Conservation (phyloP, 352 stramenopile species). For the Peronospora destructor region DNA sequence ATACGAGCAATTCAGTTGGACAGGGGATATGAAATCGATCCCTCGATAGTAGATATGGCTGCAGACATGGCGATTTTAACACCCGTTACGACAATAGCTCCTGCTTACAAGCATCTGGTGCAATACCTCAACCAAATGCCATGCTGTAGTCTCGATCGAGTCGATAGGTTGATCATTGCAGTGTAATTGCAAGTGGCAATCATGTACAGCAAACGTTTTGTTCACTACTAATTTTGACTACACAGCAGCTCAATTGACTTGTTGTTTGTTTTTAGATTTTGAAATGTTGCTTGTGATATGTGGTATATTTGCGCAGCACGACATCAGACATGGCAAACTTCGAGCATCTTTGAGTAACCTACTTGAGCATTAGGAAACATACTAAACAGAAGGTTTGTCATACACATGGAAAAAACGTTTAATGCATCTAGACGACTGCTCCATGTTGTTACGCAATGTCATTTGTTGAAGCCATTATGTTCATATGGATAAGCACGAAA, state of each 20-base stretch:
- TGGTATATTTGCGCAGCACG: too few species aligned
- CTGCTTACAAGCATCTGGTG: too few species aligned
- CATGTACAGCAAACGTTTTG: too few species aligned
- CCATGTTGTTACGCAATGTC: neutral
- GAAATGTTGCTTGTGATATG: too few species aligned
- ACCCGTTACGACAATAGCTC: neutral
- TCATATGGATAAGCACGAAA: neutral
- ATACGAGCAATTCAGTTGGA: slow-evolving; percentile 8
- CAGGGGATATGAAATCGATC: neutral
- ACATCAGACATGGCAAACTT: neutral
- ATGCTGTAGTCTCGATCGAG: too few species aligned
- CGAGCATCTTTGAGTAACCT: neutral
- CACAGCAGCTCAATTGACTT: neutral
- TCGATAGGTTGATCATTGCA: too few species aligned
- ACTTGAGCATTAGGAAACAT: neutral
- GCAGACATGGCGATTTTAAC: neutral
- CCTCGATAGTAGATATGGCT: slow-evolving; percentile 5
- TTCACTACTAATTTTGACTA: neutral
- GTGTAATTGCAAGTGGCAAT: too few species aligned
- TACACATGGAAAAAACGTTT: neutral
- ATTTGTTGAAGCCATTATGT: too few species aligned
- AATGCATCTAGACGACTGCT: neutral
- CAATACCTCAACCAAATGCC: too few species aligned
- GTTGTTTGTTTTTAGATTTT: too few species aligned
- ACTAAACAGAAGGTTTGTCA: too few species aligned